Conservation (phyloP, 345 rosid genomes). For the Heritiera littoralis region DNA sequence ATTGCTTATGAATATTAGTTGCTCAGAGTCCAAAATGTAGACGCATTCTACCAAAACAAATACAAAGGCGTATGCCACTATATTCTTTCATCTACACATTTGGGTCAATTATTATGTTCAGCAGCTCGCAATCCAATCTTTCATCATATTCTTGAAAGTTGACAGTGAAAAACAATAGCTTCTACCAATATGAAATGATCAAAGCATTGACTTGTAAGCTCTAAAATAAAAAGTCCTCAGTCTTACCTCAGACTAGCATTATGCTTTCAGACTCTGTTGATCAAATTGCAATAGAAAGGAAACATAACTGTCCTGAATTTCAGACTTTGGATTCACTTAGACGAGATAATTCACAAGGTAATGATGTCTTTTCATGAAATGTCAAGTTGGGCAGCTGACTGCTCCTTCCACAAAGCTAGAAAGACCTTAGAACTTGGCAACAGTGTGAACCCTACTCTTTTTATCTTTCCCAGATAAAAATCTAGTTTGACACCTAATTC, state of each 20-base stretch:
- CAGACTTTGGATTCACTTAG: slow-evolving; percentile 1
- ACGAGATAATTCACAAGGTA: neutral
- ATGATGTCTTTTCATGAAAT: slow-evolving; percentile 11
- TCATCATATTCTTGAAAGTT: slow-evolving; percentile 4
- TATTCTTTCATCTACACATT: neutral
- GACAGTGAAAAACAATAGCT: neutral
- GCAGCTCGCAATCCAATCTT: neutral
- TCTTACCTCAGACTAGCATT: neutral
- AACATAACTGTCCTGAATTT: neutral
- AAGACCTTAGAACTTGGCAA: neutral
- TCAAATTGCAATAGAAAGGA: neutral
- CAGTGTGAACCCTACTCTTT: neutral
- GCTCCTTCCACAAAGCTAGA: neutral
- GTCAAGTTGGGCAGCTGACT: slow-evolving; percentile 9
- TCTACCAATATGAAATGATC: neutral
- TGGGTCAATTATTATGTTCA: slow-evolving; percentile 6
- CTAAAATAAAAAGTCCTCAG: neutral
- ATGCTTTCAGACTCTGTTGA: neutral
- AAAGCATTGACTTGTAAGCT: slow-evolving; percentile 1
- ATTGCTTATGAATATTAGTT: neutral
- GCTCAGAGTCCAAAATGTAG: neutral
- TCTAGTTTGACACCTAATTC: neutral
- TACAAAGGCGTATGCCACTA: neutral
- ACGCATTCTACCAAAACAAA: neutral
- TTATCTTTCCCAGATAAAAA: neutral